A percentile compares a stretch with the other conserved stretches of the same genome.
phyloP scores from a whole-genome alignment of 2,329 filamentous ascomycete genomes.

The Xylariomycetidae sp. region DNA sequence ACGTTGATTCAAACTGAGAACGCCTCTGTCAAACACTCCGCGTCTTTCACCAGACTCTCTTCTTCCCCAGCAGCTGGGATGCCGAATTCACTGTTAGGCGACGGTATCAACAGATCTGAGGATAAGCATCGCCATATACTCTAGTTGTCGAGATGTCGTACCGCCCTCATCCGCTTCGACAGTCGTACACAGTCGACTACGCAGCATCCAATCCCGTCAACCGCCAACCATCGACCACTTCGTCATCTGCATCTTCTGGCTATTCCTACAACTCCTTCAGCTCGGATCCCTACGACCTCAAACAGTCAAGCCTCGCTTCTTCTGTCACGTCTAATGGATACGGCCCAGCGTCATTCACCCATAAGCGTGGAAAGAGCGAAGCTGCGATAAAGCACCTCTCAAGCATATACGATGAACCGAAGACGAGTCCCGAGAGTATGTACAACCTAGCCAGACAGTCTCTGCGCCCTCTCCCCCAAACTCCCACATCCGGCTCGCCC shows the following conservation, averaged over 20 bases:
- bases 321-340: slow-evolving; percentile 66
- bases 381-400: slow-evolving; percentile 35
- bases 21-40: background rate
- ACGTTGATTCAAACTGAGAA: too few relatives aligned
- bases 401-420: slow-evolving; percentile 39
- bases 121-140: slow-evolving; percentile 15
- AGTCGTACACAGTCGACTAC: slow-evolving; percentile 41
- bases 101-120: slow-evolving; percentile 20
- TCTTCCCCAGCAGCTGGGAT: slow-evolving; percentile 27
- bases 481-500: slow-evolving; percentile 44
- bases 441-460: slow-evolving; percentile 73
- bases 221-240: slow-evolving; percentile 65
- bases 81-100: slow-evolving; percentile 20
- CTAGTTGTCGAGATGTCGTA: slow-evolving; percentile 46
- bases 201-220: slow-evolving; percentile 43
- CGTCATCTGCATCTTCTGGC: slow-evolving; percentile 65
- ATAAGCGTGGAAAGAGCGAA: slow-evolving; percentile 76
- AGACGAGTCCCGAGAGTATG: slow-evolving; percentile 53
- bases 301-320: slow-evolving; percentile 64
- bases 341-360: slow-evolving; percentile 39
- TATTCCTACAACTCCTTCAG: slow-evolving; percentile 49
- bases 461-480: slow-evolving; percentile 67
- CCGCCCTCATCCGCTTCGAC: slow-evolving; percentile 53
- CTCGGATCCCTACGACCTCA: slow-evolving; percentile 51
- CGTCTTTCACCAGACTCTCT: slow-evolving; percentile 3